Evolutionary conservation across 2,329 filamentous ascomycete species (phyloP), one percentile per base, ranked within the genome.

Genomic region (Biscogniauxia marginata): DNA sequence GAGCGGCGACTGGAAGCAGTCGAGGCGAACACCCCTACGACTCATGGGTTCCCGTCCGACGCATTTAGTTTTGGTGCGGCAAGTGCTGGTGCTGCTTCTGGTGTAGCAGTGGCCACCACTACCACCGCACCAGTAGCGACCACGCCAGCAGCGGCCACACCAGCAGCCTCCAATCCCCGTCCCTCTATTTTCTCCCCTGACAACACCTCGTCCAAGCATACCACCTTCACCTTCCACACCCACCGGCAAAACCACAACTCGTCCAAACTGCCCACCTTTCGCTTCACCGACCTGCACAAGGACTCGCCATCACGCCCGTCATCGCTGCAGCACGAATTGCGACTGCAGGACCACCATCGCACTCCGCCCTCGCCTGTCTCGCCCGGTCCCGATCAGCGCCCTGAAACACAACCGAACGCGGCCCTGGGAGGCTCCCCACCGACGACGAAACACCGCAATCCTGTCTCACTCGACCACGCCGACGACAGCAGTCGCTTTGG

Each of bases 211-310:
- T 16, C 7, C 30, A 30, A 16, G n/a, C 30, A 39, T 9, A 39
- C 30, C 13, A 39, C 30, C 53, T 23, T 53, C 57, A 65, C 61
- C 46, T 58, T 74, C 52, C 78, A 83, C 63, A 69, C 71, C 46
- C 81, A 83, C 69, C 79, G 81, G 53, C 79, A 80, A 61, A 79
- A 68, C 66, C 77, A 83, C 69, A 83, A 76, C 65, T 78, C 80
- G 43, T 84, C 81, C 59, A 84, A 83, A 64, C 71, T 83, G 61
- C 81, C 82, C 23, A 75, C 80, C 20, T 82, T 79, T 68, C 81
- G 81, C 56, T 81, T 81, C 65, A 77, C 75, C 61, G 80, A 83
- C 70, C 71, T 78, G 53, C 30, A 39, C 30, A 72, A 71, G 54
- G 74, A 73, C 57, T 71, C 74, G 58, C 61, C 68, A 39, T 63